phyloP scores from a whole-genome alignment of 768 basidiomycete species.

The Amanita exitialis region DNA sequence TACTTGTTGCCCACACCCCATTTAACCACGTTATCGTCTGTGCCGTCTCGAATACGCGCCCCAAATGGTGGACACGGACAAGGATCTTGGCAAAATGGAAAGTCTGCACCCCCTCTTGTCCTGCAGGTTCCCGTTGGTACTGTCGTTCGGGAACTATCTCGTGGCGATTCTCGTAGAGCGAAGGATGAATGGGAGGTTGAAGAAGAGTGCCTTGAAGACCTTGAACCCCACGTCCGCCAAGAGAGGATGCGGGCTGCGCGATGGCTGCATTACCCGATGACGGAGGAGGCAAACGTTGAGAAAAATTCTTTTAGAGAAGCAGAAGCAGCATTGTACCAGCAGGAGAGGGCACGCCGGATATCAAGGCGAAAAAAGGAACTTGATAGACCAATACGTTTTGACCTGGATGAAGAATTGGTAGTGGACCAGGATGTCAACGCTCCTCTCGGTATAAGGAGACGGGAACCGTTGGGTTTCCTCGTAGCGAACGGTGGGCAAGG shows the following conservation, averaged over 20 bases:
- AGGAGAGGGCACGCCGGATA: constrained; percentile 51
- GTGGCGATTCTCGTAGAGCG: constrained; percentile 53
- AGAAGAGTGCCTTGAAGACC: constrained; percentile 41
- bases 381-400: constrained; percentile 40
- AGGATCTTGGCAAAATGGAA: constrained; percentile 85
- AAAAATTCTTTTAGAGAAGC: constrained; percentile 65
- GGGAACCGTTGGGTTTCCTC: constrained; percentile 48
- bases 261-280: constrained; percentile 77
- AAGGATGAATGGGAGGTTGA: constrained; percentile 70
- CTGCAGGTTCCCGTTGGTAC: constrained; percentile 87
- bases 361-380: constrained; percentile 30
- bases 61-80: constrained; percentile 62
- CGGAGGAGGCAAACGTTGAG: constrained; percentile 48
- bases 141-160: constrained; percentile 66
- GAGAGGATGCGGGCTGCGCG: constrained; percentile 53
- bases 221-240: constrained; percentile 37
- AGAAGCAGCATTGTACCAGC: constrained; percentile 45
- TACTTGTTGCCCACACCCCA: constrained; percentile 73
- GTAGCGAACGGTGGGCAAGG: constrained; percentile 71
- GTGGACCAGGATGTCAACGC: constrained; percentile 37
- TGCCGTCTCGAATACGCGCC: constrained; percentile 61
- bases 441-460: constrained; percentile 50
- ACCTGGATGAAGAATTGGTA: constrained; percentile 48
- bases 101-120: constrained; percentile 57
- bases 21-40: constrained; percentile 67